phyloP scores from a whole-genome alignment of 148 eudicot genomes.

The Rhododendron simsii region DNA sequence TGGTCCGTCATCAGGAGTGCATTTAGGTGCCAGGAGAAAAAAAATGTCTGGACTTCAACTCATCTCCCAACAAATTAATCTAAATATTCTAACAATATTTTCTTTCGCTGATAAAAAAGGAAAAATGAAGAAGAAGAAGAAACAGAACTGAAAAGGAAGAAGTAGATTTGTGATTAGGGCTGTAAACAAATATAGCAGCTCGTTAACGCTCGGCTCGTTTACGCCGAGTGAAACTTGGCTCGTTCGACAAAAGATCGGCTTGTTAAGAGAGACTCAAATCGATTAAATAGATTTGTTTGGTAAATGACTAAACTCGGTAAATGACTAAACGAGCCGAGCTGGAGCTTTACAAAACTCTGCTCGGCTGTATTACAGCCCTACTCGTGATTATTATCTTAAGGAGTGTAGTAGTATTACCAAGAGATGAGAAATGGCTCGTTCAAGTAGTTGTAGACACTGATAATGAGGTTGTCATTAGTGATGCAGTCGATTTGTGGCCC shows the following conservation, averaged over 20 bases:
- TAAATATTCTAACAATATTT: too few species aligned
- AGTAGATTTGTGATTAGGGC: not conserved
- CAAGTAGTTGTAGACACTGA: slow-evolving; percentile 80
- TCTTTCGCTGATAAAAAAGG: not conserved
- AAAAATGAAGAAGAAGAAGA: too few species aligned
- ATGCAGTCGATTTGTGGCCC: slow-evolving; percentile 94
- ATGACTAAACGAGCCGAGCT: too few species aligned
- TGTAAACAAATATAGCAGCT: too few species aligned
- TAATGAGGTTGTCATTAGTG: slow-evolving; percentile 87
- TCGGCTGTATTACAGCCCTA: too few species aligned
- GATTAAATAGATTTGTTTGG: fast-evolving
- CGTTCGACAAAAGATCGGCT: too few species aligned
- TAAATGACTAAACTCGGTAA: too few species aligned
- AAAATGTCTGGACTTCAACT: not conserved
- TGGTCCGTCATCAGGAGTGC: not conserved
- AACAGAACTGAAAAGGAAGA: not conserved
- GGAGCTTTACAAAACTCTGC: too few species aligned
- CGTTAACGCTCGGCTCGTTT: too few species aligned
- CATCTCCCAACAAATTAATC: not conserved
- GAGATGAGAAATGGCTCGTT: slow-evolving; percentile 90
- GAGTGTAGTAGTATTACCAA: slow-evolving; percentile 43
- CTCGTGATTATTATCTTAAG: not conserved
- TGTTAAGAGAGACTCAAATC: fast-evolving
- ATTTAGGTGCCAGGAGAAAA: not conserved
- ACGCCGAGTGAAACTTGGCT: too few species aligned